phyloP scores from a whole-genome alignment of 2,329 filamentous ascomycete genomes.

The Cercospora zeae-maydis region DNA sequence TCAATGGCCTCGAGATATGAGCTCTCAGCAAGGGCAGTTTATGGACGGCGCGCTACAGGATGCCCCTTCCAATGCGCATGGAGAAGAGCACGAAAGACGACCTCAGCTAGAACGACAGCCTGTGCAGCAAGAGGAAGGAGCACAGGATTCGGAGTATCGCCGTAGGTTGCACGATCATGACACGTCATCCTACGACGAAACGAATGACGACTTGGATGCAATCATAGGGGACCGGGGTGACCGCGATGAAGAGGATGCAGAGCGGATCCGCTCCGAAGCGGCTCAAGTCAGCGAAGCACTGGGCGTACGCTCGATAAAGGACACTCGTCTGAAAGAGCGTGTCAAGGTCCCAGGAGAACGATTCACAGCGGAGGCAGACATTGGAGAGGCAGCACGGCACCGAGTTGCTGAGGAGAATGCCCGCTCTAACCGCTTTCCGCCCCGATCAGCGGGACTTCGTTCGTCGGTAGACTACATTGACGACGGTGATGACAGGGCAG shows the following conservation, averaged over 20 bases:
- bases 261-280: not conserved
- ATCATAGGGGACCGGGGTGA: not conserved
- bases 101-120: not conserved
- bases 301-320: not conserved
- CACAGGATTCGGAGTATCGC: not conserved
- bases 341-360: not conserved
- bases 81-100: not conserved
- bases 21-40: not conserved
- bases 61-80: not conserved
- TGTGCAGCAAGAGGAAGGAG: not conserved
- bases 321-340: not conserved
- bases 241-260: not conserved
- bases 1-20: not conserved
- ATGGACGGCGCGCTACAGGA: not conserved
- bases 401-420: not conserved
- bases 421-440: not conserved
- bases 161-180: not conserved
- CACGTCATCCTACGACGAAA: not conserved
- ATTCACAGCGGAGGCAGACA: not conserved
- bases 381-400: not conserved
- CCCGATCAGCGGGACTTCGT: not conserved
- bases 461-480: not conserved
- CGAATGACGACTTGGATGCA: not conserved
- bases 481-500: not conserved
- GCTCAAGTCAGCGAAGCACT: not conserved